These are phyloP conservation scores for Coemansia sp. DNA, from an alignment of 192 early-diverging fungal species.

Conservation along the genomic window DNA sequence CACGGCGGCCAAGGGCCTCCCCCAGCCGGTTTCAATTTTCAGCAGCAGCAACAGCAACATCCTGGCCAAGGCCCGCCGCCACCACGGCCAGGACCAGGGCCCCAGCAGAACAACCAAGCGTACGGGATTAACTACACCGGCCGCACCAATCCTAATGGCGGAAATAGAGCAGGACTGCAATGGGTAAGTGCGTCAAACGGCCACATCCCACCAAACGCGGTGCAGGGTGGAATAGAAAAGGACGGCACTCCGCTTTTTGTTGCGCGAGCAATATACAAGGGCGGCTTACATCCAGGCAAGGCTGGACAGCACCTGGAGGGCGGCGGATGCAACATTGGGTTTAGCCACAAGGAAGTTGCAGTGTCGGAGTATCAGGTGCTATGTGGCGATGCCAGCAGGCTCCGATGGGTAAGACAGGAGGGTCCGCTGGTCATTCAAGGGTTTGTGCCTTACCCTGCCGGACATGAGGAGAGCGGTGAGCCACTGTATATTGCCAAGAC, in stretches of 20 bases:
- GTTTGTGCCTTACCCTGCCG: conserved; percentile 38
- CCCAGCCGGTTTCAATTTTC: neutral
- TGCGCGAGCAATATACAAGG: conserved; percentile 57
- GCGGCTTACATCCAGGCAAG: conserved; percentile 56
- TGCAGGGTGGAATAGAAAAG: conserved; percentile 61
- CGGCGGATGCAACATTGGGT: conserved; percentile 57
- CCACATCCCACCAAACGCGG: conserved; percentile 54
- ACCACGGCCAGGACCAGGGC: conserved; percentile 1
- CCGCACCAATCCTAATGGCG: neutral
- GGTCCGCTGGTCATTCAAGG: conserved; percentile 47
- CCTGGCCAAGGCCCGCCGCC: neutral
- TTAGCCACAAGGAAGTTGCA: conserved; percentile 58
- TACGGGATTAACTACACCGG: conserved; percentile 11
- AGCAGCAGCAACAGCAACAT: neutral
- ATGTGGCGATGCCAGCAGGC: conserved; percentile 59
- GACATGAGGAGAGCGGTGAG: conserved; percentile 52
- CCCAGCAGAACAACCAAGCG: neutral
- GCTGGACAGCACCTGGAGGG: conserved; percentile 49
- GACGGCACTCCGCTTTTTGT: conserved; percentile 63
- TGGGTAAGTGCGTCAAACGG: conserved; percentile 47
- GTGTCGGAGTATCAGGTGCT: conserved; percentile 60
- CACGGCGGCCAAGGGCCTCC: conserved; percentile 10
- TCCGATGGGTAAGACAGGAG: conserved; percentile 57
- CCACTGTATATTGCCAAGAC: conserved; percentile 56
- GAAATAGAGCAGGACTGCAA: conserved; percentile 16